Evolutionary conservation across 2,329 filamentous ascomycete species (phyloP), one percentile per base, ranked within the genome.

Genomic region (Ascochyta lentis): DNA sequence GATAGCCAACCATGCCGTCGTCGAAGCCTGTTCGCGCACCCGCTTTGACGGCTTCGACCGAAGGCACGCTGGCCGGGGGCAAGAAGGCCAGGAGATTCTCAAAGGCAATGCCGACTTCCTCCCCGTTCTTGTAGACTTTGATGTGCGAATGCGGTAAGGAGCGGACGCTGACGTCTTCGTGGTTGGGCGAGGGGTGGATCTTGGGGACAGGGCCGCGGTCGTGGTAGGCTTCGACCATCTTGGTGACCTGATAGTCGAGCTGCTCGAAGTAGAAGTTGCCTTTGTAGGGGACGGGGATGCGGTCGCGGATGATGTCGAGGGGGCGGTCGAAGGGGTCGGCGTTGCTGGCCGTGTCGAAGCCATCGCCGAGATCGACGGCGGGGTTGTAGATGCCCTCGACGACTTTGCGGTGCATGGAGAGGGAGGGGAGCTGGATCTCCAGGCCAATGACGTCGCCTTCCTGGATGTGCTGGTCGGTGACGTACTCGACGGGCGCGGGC

Each of bases 371-470:
- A 69, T 97, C 93, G 1, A 93, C 86, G 3, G 90, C 87, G 1
- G 92, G 91, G 70, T 97, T 96, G 78, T 94, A 97, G 43, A 89
- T 87, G 9, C 92, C 92, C 53, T 89, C 85, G 29, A 96, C 91
- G 27, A 98, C 86, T 75, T 96, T 96, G 57, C 90, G 87, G 69
- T 99, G 96, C 9, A 97, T 79, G 3, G 86, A 83, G 58, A 98
- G 86, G 0, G 92, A 90, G 0, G 95, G 95, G 1, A 99, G 84
- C 60, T 90, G 91, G 58, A 97, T 96, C 74, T 98, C 92, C 39
- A 99, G 81, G 4, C 95, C 95, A 54, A 99, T 91, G 9, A 99
- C 91, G 74, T 99, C 95, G 40, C 94, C 95, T 75, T 96, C 92
- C 40, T 85, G 83, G 47, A 98, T 86, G 52, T 92, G 86, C 72